Percentiles rank a stretch among this genome's conserved stretches.
Evolutionary conservation across 345 rosid genomes (phyloP).

Genomic region (Syzygium oleosum): DNA sequence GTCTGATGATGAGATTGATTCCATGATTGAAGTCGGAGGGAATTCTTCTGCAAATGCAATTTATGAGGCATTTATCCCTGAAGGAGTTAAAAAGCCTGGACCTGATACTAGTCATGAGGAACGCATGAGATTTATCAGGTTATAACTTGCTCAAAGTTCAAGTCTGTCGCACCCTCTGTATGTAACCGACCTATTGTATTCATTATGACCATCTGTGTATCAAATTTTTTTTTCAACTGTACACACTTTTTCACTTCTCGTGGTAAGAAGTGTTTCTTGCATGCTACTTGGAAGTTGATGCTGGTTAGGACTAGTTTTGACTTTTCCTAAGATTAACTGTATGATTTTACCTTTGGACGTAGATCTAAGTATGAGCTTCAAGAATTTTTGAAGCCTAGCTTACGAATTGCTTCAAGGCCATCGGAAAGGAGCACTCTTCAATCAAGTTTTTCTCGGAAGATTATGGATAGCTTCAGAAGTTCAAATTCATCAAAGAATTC

Average conservation of each 20-base stretch:
- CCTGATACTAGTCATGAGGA: slow-evolving; percentile 72
- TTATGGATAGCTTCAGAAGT: slow-evolving; percentile 57
- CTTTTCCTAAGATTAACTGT: neutral
- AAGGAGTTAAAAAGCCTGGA: slow-evolving; percentile 68
- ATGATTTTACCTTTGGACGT: slow-evolving; percentile 6
- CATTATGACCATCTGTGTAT: neutral
- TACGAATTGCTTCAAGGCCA: slow-evolving; percentile 58
- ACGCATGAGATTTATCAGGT: slow-evolving; percentile 83
- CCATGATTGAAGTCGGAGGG: slow-evolving; percentile 95
- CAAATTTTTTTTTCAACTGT: neutral
- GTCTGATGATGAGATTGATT: slow-evolving; percentile 82
- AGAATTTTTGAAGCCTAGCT: slow-evolving; percentile 87
- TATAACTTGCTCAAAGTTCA: neutral
- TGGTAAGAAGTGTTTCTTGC: neutral
- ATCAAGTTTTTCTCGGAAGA: slow-evolving; percentile 49
- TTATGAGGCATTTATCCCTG: slow-evolving; percentile 83
- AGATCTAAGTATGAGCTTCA: slow-evolving; percentile 96
- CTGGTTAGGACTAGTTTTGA: neutral
- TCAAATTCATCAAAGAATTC: slow-evolving; percentile 34
- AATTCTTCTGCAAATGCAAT: slow-evolving; percentile 83
- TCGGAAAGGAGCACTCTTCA: slow-evolving; percentile 31
- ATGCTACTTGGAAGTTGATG: neutral
- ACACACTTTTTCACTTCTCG: neutral
- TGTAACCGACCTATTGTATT: neutral
- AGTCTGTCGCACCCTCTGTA: neutral